phyloP scores from a whole-genome alignment of 2,329 filamentous ascomycete genomes.

The Zalaria sp. region DNA sequence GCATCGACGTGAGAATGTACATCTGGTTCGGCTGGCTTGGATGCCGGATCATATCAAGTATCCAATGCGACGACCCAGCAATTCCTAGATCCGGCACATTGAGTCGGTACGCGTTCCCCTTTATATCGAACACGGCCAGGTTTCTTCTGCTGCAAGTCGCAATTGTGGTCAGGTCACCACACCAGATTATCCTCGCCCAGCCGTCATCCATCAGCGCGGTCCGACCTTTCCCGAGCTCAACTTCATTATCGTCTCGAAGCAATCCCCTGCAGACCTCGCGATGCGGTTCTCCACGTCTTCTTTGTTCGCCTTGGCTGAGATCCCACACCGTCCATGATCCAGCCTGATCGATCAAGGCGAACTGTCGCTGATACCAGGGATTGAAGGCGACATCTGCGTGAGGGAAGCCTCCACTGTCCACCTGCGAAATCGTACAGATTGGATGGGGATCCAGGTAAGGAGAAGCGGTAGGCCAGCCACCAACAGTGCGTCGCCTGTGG shows the following conservation, averaged over 20 bases:
- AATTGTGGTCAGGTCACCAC: conserved; percentile 31
- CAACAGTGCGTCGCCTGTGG: conserved; percentile 9
- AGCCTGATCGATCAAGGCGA: conserved; percentile 50
- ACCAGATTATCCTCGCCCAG: conserved; percentile 37
- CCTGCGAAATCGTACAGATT: background rate
- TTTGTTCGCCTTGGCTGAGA: conserved; percentile 24
- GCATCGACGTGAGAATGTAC: conserved; percentile 44
- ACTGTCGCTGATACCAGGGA: conserved; percentile 43
- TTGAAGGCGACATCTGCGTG: conserved; percentile 55
- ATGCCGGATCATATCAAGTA: conserved; percentile 43
- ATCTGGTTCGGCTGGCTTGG: conserved; percentile 34
- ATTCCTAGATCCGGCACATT: conserved; percentile 15
- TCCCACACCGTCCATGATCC: conserved; percentile 59
- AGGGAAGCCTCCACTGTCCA: conserved; percentile 28
- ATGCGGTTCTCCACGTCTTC: background rate
- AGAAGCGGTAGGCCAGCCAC: too few species aligned
- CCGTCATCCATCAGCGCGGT: conserved; percentile 24
- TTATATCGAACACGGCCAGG: conserved; percentile 21
- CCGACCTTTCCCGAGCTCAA: background rate
- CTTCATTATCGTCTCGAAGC: background rate
- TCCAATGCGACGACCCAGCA: conserved; percentile 25
- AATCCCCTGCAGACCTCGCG: background rate
- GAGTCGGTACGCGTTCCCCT: conserved; percentile 9
- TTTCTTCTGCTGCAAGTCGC: conserved; percentile 37
- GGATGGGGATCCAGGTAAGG: background rate